phyloP scores from a whole-genome alignment of 495 filamentous ascomycete species.

The Neurospora sp. region DNA sequence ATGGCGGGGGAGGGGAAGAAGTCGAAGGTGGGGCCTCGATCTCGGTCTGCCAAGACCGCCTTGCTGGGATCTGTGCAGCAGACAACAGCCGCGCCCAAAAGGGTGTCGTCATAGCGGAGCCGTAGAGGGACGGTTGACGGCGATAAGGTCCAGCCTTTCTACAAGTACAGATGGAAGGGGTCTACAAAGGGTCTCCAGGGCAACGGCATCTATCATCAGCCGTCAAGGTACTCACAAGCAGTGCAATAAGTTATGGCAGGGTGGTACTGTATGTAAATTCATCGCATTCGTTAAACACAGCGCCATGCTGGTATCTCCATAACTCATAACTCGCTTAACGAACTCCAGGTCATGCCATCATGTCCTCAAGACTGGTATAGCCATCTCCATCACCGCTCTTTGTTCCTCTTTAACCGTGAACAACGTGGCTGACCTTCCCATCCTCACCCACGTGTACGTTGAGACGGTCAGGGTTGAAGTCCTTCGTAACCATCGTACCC shows the following conservation, averaged over 20 bases:
- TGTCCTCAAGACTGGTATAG: neutral
- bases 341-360: neutral
- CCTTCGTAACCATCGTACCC: conserved; percentile 50
- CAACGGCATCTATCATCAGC: neutral
- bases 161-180: neutral
- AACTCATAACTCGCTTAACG: neutral
- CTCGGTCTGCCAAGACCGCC: neutral
- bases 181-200: neutral
- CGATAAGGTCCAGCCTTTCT: neutral
- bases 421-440: conserved; percentile 64
- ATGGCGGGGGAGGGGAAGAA: neutral
- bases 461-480: conserved; percentile 50
- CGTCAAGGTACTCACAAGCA: neutral
- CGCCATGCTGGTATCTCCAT: neutral
- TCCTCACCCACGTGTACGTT: conserved; percentile 66
- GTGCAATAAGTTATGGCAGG: neutral
- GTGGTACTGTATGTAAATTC: neutral
- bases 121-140: neutral
- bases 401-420: conserved; percentile 34
- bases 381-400: neutral
- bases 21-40: neutral
- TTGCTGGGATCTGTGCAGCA: neutral
- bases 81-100: neutral
- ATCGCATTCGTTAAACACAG: neutral
- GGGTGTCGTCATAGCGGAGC: neutral